phyloP scores from a whole-genome alignment of 768 basidiomycete species.

The Leccinum boreale region DNA sequence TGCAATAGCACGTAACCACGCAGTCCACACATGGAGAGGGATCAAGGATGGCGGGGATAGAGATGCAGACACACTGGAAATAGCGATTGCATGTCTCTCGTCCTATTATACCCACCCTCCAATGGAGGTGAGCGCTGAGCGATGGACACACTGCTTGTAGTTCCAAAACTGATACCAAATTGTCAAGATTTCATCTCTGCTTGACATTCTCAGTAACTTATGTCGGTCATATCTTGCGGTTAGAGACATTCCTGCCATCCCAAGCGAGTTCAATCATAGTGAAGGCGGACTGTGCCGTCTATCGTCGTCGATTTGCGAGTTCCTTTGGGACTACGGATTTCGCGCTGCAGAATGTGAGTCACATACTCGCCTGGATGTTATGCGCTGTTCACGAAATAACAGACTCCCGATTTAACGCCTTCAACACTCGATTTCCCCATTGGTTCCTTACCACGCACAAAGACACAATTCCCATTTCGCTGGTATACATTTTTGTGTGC shows the following conservation, averaged over 20 bases:
- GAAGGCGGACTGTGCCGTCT: slow-evolving; percentile 27
- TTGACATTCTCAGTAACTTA: slow-evolving; percentile 37
- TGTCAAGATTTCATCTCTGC: slow-evolving; percentile 37
- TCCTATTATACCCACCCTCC: slow-evolving; percentile 48
- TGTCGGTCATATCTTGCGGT: slow-evolving; percentile 41
- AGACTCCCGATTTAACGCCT: slow-evolving; percentile 40
- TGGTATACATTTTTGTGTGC: slow-evolving; percentile 56
- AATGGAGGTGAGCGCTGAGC: slow-evolving; percentile 43
- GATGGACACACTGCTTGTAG: not conserved
- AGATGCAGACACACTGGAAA: slow-evolving; percentile 36
- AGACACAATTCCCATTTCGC: slow-evolving; percentile 54
- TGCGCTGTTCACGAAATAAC: slow-evolving; percentile 1
- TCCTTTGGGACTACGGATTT: slow-evolving; percentile 50
- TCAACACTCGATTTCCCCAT: slow-evolving; percentile 60
- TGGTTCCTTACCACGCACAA: slow-evolving; percentile 49
- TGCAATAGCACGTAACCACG: slow-evolving; percentile 41
- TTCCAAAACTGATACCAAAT: not conserved
- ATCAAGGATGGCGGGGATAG: slow-evolving; percentile 8
- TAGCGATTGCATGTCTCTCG: slow-evolving; percentile 48
- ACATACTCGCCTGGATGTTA: not conserved
- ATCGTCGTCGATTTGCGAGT: slow-evolving; percentile 45
- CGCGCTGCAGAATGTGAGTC: slow-evolving; percentile 39
- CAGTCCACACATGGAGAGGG: slow-evolving; percentile 38
- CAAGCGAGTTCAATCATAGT: slow-evolving; percentile 31
- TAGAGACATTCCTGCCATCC: slow-evolving; percentile 27